Percentiles rank a stretch among this genome's conserved stretches.
Evolutionary conservation across 1,284 basidiomycete genomes (phyloP).

Genomic region (Ustilago loliicola): DNA sequence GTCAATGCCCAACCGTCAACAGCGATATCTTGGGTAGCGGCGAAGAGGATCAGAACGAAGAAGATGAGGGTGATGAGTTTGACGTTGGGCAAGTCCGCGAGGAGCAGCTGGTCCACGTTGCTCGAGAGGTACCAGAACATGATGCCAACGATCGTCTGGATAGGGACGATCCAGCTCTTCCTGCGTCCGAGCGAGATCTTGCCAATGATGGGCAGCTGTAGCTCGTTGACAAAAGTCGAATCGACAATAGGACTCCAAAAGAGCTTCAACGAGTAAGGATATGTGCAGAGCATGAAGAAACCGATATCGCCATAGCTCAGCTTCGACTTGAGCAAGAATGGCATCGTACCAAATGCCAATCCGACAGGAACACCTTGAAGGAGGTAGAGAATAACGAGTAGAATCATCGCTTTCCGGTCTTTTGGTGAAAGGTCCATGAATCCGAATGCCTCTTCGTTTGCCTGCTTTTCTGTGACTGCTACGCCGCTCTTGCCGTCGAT

Average conservation of each 20-base stretch:
- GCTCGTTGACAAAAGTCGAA: constrained; percentile 82
- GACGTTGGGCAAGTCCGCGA: constrained; percentile 84
- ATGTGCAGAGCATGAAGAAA: constrained; percentile 91
- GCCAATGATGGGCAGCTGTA: constrained; percentile 45
- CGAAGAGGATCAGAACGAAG: constrained; percentile 87
- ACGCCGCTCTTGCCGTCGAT: constrained; percentile 30
- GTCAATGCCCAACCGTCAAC: constrained; percentile 99
- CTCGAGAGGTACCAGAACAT: constrained; percentile 89
- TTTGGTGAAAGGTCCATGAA: constrained; percentile 53
- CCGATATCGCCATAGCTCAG: constrained; percentile 96
- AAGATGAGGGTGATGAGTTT: constrained; percentile 86
- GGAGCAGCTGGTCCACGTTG: constrained; percentile 83
- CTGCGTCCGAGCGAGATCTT: constrained; percentile 79
- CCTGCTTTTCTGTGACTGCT: constrained; percentile 22
- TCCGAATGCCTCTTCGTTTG: constrained; percentile 38
- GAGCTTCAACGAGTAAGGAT: constrained; percentile 97
- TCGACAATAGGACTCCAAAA: constrained; percentile 99
- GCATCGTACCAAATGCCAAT: constrained; percentile 83
- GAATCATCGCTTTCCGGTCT: constrained; percentile 77
- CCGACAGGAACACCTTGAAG: constrained; percentile 96
- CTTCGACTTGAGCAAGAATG: constrained; percentile 93
- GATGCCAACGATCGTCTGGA: constrained; percentile 89
- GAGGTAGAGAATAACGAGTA: constrained; percentile 89
- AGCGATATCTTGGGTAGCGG: constrained; percentile 99
- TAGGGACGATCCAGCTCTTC: constrained; percentile 99